These are phyloP conservation scores for Pythium monospermum DNA, from an alignment of 352 stramenopile genomes.

Conservation along the genomic window DNA sequence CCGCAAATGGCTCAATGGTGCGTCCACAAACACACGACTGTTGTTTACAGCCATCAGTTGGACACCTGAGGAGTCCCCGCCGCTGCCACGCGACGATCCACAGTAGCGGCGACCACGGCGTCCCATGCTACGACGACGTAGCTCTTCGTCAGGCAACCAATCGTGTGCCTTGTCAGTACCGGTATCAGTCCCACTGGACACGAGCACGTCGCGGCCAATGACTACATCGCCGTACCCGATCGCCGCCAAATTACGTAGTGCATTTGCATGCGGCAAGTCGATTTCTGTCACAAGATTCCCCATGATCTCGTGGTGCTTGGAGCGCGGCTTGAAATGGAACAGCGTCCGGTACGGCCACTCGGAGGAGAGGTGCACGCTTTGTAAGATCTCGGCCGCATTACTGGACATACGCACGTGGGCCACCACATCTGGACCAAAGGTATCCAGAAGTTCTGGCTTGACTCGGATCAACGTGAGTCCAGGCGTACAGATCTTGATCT, in stretches of 20 bases:
- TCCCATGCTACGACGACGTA: background rate
- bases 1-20: background rate
- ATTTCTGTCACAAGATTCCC: slow-evolving; percentile 13
- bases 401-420: slow-evolving; percentile 11
- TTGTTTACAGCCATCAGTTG: background rate
- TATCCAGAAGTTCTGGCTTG: background rate
- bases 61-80: no score
- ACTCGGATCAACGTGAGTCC: slow-evolving; percentile 10
- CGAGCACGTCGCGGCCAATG: slow-evolving; percentile 4
- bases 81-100: no score
- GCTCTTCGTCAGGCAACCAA: background rate
- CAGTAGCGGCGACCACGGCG: background rate
- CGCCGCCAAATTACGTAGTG: slow-evolving; percentile 3
- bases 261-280: slow-evolving; percentile 1
- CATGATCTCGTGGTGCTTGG: background rate
- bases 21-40: slow-evolving; percentile 5
- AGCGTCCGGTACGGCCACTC: background rate
- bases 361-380: slow-evolving; percentile 6
- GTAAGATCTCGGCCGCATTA: background rate
- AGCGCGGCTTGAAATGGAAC: background rate
- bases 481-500: slow-evolving; percentile 9
- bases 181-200: no score
- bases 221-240: slow-evolving; percentile 13
- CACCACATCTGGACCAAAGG: background rate
- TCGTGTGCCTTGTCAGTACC: background rate